Evolutionary conservation across 2,329 filamentous ascomycete genomes (phyloP).

Genomic region (Cladorrhinum sp.): DNA sequence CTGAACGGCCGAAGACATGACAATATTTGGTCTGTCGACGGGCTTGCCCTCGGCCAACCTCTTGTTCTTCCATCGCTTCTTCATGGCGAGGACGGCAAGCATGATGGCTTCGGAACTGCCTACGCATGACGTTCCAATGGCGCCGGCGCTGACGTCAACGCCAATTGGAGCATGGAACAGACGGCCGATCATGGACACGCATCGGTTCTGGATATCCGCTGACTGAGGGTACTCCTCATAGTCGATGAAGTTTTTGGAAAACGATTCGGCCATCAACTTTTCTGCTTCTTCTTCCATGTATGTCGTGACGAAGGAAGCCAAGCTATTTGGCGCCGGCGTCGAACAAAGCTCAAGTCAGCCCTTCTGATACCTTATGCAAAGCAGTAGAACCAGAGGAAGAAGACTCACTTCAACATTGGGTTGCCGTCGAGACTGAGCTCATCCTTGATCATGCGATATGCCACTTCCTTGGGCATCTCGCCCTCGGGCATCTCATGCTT

Average conservation of each 20-base stretch:
- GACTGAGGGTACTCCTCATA: conserved; percentile 82
- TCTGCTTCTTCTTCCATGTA: conserved; percentile 98
- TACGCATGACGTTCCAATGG: conserved; percentile 83
- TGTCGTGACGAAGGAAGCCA: conserved; percentile 92
- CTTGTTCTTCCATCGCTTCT: conserved; percentile 88
- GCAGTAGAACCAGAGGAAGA: conserved; percentile 5
- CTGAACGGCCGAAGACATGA: conserved; percentile 96
- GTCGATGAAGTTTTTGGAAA: conserved; percentile 94
- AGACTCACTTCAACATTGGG: conserved; percentile 72
- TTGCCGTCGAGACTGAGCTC: conserved; percentile 89
- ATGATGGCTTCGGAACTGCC: conserved; percentile 89
- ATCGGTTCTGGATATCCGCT: conserved; percentile 86
- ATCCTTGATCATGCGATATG: conserved; percentile 97
- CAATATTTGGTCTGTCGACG: conserved; percentile 76
- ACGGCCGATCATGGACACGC: conserved; percentile 84
- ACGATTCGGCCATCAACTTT: conserved; percentile 89
- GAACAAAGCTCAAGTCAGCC: not conserved
- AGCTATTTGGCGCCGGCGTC: too few relatives aligned
- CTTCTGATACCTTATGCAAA: not conserved
- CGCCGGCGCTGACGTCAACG: conserved; percentile 40
- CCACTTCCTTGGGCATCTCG: conserved; percentile 88
- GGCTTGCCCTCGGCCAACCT: conserved; percentile 80
- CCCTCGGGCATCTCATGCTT: conserved; percentile 80
- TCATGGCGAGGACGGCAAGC: conserved; percentile 85
- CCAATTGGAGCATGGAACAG: conserved; percentile 76